phyloP scores from a whole-genome alignment of 164 flowering plant genomes.

The Aristolochia fimbriata region DNA sequence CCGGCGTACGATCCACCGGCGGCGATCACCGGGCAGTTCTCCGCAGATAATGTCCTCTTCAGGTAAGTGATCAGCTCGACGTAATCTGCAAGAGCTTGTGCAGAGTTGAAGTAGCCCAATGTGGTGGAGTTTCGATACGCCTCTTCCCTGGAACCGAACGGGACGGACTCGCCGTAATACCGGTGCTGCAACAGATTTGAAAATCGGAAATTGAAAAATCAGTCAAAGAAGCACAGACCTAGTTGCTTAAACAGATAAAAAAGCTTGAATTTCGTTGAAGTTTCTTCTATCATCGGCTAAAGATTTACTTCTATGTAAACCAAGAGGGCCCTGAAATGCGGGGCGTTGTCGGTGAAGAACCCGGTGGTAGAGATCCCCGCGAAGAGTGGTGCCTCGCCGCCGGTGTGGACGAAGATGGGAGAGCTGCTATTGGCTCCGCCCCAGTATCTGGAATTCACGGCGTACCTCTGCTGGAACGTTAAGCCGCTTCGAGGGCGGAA shows the following conservation, averaged over 20 bases:
- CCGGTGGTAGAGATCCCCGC: slow-evolving; percentile 9
- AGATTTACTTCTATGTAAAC: slow-evolving; percentile 42
- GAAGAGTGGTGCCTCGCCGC: slow-evolving; percentile 24
- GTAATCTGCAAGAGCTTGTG: slow-evolving; percentile 74
- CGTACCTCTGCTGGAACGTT: slow-evolving; percentile 39
- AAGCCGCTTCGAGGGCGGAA: slow-evolving; percentile 19
- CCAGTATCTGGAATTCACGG: slow-evolving; percentile 35
- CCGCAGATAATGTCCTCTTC: slow-evolving; percentile 30
- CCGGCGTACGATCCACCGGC: slow-evolving; percentile 76
- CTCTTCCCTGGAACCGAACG: slow-evolving; percentile 35
- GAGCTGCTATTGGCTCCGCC: slow-evolving; percentile 32
- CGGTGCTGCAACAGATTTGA: slow-evolving; percentile 35
- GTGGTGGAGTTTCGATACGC: slow-evolving; percentile 27
- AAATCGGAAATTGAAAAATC: too few species aligned
- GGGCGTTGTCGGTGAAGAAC: slow-evolving; percentile 30
- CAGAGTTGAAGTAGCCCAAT: slow-evolving; percentile 60
- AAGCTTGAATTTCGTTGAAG: not conserved
- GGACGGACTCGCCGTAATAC: slow-evolving; percentile 56
- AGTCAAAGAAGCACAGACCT: too few species aligned
- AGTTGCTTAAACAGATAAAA: too few species aligned
- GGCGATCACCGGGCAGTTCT: slow-evolving; percentile 48
- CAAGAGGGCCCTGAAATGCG: slow-evolving; percentile 34
- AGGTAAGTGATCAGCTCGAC: slow-evolving; percentile 38
- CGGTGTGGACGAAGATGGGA: slow-evolving; percentile 37
- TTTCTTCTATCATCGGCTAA: not conserved